Percentiles rank a stretch among this genome's conserved stretches.
These are phyloP conservation scores for Polygonum aviculare DNA, from an alignment of 148 eudicot genomes.

Conservation along the genomic window DNA sequence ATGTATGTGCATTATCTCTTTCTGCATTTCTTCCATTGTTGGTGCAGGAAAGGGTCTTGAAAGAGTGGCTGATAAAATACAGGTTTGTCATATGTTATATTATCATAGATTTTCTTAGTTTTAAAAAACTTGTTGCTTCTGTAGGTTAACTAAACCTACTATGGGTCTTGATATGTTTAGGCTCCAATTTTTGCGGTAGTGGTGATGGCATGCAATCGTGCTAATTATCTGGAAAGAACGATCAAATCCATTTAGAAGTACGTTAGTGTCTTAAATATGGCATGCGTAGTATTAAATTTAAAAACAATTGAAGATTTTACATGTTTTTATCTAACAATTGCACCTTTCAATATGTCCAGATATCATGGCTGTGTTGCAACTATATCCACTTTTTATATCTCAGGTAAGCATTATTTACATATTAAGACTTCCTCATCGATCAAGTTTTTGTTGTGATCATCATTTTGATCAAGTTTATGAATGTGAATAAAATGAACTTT, in stretches of 20 bases:
- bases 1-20: neutral
- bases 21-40: slow-evolving; percentile 15
- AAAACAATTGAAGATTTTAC: neutral
- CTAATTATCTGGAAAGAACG: slow-evolving; percentile 92
- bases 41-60: slow-evolving; percentile 60
- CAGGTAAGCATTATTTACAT: slow-evolving; percentile 41
- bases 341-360: slow-evolving; percentile 27
- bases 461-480: neutral
- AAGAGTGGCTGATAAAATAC: slow-evolving; percentile 40
- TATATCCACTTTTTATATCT: slow-evolving; percentile 79
- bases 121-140: neutral
- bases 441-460: neutral
- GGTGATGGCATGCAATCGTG: slow-evolving; percentile 97
- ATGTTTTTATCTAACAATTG: slow-evolving; percentile 8
- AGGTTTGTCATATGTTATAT: slow-evolving; percentile 43
- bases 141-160: slow-evolving; percentile 7
- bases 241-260: slow-evolving; percentile 80
- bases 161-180: slow-evolving; percentile 36
- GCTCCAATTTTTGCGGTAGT: slow-evolving; percentile 89
- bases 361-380: slow-evolving; percentile 50
- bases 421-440: neutral
- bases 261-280: slow-evolving; percentile 12
- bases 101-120: neutral
- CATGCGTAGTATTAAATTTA: neutral
- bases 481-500: too few relatives aligned